Conservation (phyloP, 2,329 filamentous ascomycete species). For the Xylariaceae sp. region DNA sequence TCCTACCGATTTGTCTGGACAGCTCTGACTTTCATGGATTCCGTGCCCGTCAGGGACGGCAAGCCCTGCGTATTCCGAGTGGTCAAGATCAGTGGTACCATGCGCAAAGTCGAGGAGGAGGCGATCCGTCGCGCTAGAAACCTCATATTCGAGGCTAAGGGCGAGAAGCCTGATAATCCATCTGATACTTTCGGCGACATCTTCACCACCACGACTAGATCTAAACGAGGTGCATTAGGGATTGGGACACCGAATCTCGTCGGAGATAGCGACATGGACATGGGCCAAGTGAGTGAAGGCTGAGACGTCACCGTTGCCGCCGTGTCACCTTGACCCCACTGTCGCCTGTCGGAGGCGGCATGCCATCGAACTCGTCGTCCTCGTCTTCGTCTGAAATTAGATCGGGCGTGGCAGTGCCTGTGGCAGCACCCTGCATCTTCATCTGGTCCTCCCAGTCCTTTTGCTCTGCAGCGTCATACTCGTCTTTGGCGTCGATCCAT, state of each 20-base stretch:
- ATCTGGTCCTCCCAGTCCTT: slow-evolving; percentile 73
- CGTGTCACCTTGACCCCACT: slow-evolving; percentile 70
- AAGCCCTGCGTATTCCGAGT: slow-evolving; percentile 76
- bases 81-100: slow-evolving; percentile 84
- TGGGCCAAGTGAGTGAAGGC: slow-evolving; percentile 26
- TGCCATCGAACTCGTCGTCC: slow-evolving; percentile 46
- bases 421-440: slow-evolving; percentile 40
- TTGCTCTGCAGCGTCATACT: slow-evolving; percentile 76
- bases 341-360: slow-evolving; percentile 46
- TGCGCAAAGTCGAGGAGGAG: slow-evolving; percentile 87
- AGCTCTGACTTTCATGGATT: slow-evolving; percentile 75
- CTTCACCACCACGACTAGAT: slow-evolving; percentile 29
- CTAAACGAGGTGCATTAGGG: slow-evolving; percentile 14
- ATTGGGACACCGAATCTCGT: slow-evolving; percentile 39
- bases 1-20: slow-evolving; percentile 90
- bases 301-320: slow-evolving; percentile 52
- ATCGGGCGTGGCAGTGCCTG: slow-evolving; percentile 31
- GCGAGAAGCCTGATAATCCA: slow-evolving; percentile 28
- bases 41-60: slow-evolving; percentile 57
- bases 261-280: slow-evolving; percentile 39
- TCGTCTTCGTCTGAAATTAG: slow-evolving; percentile 31
- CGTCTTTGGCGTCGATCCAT: slow-evolving; percentile 88
- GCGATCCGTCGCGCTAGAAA: slow-evolving; percentile 73
- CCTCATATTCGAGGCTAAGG: slow-evolving; percentile 65
- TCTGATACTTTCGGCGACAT: slow-evolving; percentile 36